A percentile compares a stretch with the other conserved stretches of the same genome.
Evolutionary conservation across 331 rosid genomes (phyloP).

Genomic region (Rosa hybrid): DNA sequence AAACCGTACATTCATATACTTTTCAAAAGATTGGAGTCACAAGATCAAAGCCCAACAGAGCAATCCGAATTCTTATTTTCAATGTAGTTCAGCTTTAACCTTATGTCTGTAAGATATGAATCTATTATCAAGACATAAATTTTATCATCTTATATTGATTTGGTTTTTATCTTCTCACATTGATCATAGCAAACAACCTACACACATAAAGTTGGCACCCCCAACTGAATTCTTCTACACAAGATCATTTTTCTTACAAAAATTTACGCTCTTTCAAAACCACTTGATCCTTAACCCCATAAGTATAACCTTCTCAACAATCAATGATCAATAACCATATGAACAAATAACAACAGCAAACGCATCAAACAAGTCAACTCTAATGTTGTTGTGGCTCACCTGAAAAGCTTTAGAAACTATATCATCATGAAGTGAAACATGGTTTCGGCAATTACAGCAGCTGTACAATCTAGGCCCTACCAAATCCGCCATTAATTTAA

Average conservation of each 20-base stretch:
- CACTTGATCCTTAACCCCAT: not conserved
- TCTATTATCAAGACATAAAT: not conserved
- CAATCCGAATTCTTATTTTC: not conserved
- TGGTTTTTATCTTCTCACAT: not conserved
- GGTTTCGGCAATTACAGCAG: constrained; percentile 93
- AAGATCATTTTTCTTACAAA: not conserved
- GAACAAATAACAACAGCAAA: not conserved
- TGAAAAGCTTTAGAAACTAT: constrained; percentile 96
- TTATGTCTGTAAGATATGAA: not conserved
- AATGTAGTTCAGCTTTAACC: not conserved
- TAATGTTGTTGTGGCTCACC: constrained; percentile 40
- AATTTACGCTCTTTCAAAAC: constrained; percentile 6
- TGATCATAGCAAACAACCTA: constrained; percentile 13
- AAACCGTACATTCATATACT: constrained; percentile 1
- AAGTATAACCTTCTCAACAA: constrained; percentile 7
- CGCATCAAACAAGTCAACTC: not conserved
- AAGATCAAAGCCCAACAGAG: not conserved
- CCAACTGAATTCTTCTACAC: not conserved
- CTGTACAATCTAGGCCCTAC: constrained; percentile 91
- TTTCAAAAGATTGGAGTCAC: not conserved
- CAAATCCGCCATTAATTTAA: constrained; percentile 69
- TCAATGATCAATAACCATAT: constrained; percentile 12
- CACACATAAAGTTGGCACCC: not conserved
- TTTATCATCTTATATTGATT: not conserved
- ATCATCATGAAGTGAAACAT: constrained; percentile 92